phyloP scores from a whole-genome alignment of 768 basidiomycete genomes.

The Steccherinum ochraceum region DNA sequence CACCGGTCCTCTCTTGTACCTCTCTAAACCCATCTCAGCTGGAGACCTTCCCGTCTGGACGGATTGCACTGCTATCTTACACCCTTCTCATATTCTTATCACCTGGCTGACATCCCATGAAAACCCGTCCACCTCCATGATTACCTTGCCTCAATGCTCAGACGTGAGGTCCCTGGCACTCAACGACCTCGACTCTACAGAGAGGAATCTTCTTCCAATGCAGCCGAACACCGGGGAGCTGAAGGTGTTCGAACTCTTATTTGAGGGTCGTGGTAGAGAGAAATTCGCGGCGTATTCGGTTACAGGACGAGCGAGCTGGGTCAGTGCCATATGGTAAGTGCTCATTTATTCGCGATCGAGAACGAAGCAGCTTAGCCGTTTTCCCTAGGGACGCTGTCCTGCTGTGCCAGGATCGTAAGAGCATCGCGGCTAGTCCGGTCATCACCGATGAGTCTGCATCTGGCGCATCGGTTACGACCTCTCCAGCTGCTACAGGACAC shows the following conservation, averaged over 20 bases:
- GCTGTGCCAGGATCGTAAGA: conserved; percentile 25
- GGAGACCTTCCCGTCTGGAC: conserved; percentile 41
- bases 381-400: conserved; percentile 53
- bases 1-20: conserved; percentile 43
- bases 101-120: conserved; percentile 38
- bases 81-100: conserved; percentile 37
- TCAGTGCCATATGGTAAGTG: conserved; percentile 69
- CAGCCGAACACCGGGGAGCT: conserved; percentile 32
- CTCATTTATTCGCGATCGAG: background rate
- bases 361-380: conserved; percentile 8
- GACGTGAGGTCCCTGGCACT: conserved; percentile 56
- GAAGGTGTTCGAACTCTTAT: conserved; percentile 60
- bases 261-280: conserved; percentile 45
- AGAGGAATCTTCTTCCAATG: conserved; percentile 35
- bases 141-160: conserved; percentile 46
- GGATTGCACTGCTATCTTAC: conserved; percentile 34
- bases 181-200: conserved; percentile 36
- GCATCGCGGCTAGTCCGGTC: background rate
- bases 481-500: no score
- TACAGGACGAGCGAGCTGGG: conserved; percentile 64
- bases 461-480: no score
- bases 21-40: conserved; percentile 27
- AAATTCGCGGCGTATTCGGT: conserved; percentile 58
- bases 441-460: no score
- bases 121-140: conserved; percentile 35